phyloP scores from a whole-genome alignment of 2,329 filamentous ascomycete genomes.

The Nectriaceae sp. region DNA sequence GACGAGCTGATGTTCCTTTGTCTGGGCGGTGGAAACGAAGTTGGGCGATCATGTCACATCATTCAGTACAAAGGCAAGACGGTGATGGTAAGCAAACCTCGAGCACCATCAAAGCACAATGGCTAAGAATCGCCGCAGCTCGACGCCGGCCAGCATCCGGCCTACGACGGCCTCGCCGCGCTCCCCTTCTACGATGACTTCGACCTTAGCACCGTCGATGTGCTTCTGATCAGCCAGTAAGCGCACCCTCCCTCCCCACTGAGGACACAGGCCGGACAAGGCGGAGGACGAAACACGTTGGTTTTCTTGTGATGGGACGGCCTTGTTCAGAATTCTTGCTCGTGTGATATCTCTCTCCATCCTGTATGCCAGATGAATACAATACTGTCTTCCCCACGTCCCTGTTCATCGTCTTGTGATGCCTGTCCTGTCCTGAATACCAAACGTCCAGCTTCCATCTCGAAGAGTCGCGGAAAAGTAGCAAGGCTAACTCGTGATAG shows the following conservation, averaged over 20 bases:
- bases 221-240: slow-evolving; percentile 99
- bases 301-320: slow-evolving; percentile 30
- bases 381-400: slow-evolving; percentile 34
- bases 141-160: slow-evolving; percentile 95
- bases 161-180: slow-evolving; percentile 89
- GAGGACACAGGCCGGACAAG: slow-evolving; percentile 30
- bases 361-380: slow-evolving; percentile 42
- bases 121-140: slow-evolving; percentile 58
- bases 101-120: slow-evolving; percentile 3
- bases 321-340: slow-evolving; percentile 17
- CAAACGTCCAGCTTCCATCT: slow-evolving; percentile 1
- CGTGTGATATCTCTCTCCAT: slow-evolving; percentile 30
- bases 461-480: slow-evolving; percentile 8
- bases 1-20: slow-evolving; percentile 95
- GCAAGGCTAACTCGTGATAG: slow-evolving; percentile 49
- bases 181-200: slow-evolving; percentile 99
- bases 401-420: slow-evolving; percentile 29
- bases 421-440: slow-evolving; percentile 23
- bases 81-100: slow-evolving; percentile 72
- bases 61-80: slow-evolving; percentile 99
- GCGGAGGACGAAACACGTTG: slow-evolving; percentile 27
- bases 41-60: slow-evolving; percentile 95
- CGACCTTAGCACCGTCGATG: slow-evolving; percentile 94
- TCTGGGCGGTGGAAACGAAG: slow-evolving; percentile 93
- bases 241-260: slow-evolving; percentile 38